Evolutionary conservation across 352 stramenopile species (phyloP), one percentile per base, ranked within the genome.

Genomic region (Pythium vanterpoolii): DNA sequence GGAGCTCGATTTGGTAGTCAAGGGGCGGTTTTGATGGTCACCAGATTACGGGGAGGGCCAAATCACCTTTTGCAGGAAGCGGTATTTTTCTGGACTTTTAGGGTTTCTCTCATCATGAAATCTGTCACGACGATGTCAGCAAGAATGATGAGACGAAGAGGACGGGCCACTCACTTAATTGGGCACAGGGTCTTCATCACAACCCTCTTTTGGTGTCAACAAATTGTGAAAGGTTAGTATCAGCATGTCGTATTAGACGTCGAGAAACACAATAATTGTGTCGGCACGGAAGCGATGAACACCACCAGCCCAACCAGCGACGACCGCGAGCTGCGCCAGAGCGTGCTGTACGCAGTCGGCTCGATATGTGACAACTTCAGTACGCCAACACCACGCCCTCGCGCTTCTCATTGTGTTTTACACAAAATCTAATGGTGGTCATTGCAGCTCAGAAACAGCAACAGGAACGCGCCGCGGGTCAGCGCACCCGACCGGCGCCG

Each of bases 321-420:
- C 30, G 60, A 68, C 5, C 39, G 39, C 19, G 60, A 68, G 21
- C 21, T 62, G 24, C 82, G 82, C 43, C 77, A 87, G 54, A 84
- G 73, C 57, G 42, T 87, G 21, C 66, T 91, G 30, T 88, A 87
- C 68, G 75, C 77, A 5, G 82, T 88, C 24, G 82, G 82, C 60
- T 74, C 66, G 43, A 85, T 90, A 56, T 89, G 79, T 66, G 79
- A 90, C 40, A 69, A 76, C 16, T 68, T 86, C 71, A 77, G 81
- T 87, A 28, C 38, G 38, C n/a, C n/a, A 23, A 11, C 2, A 18
- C 38, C 11, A 9, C 5, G 33, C 38, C 38, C n/a, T 44, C 16
- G 38, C 38, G 38, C 10, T 44, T n/a, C 28, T 27, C 13, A 14
- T 30, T 7, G 19, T 39, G 24, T 1, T 36, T 5, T 14, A 7